These are phyloP conservation scores for Gastrolobium villosum DNA, from an alignment of 306 rosid species.

Conservation along the genomic window DNA sequence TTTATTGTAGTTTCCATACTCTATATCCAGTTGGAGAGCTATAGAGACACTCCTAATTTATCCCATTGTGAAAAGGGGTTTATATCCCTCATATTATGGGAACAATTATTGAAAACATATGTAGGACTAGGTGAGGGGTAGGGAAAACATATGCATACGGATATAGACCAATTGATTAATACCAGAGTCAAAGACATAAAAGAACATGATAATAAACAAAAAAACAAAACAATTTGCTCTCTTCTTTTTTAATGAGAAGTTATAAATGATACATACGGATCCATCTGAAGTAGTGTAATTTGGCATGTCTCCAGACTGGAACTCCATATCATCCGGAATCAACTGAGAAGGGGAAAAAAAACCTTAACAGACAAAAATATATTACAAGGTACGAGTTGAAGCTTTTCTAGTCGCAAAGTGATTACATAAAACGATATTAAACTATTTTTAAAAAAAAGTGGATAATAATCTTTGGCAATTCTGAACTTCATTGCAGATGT, in stretches of 20 bases:
- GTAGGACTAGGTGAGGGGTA: neutral
- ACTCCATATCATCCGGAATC: slow-evolving; percentile 99
- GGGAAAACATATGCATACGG: slow-evolving; percentile 6
- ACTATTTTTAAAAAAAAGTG: neutral
- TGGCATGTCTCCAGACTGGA: slow-evolving; percentile 94
- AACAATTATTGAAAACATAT: neutral
- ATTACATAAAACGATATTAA: neutral
- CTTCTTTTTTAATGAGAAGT: slow-evolving; percentile 16
- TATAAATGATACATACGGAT: slow-evolving; percentile 65
- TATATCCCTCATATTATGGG: too few relatives aligned
- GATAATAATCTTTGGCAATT: neutral
- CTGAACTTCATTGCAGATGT: slow-evolving; percentile 19
- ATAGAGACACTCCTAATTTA: too few relatives aligned
- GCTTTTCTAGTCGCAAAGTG: slow-evolving; percentile 35
- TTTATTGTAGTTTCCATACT: too few relatives aligned
- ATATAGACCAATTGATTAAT: slow-evolving; percentile 45
- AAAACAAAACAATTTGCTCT: slow-evolving; percentile 16
- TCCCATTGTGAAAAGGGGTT: too few relatives aligned
- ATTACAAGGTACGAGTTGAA: neutral
- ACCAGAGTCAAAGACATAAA: slow-evolving; percentile 37
- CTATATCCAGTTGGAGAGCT: too few relatives aligned
- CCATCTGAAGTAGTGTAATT: slow-evolving; percentile 98
- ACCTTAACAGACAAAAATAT: slow-evolving; percentile 13
- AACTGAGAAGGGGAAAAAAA: slow-evolving; percentile 56
- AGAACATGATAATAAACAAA: slow-evolving; percentile 2